Conservation (phyloP, 371 early-diverging fungal genomes). For the Rhizopus arrhizus region DNA sequence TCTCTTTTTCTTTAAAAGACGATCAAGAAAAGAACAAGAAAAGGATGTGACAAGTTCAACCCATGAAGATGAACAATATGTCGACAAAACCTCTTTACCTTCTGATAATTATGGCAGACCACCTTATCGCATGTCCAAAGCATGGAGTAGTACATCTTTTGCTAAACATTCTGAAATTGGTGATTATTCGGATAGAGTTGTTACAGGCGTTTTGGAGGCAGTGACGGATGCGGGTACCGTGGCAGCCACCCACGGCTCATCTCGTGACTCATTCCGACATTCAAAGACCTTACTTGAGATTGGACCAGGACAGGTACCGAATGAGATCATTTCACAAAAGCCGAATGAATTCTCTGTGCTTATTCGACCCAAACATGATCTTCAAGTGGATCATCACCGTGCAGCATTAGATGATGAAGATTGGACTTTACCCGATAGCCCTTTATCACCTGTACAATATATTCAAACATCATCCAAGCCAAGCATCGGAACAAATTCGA, state of each 20-base stretch:
- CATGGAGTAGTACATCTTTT: constrained; percentile 12
- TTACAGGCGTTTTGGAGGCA: constrained; percentile 38
- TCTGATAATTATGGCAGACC: background rate
- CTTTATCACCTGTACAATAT: constrained; percentile 45
- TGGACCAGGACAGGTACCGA: constrained; percentile 35
- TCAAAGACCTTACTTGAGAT: constrained; percentile 30
- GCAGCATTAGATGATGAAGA: constrained; percentile 21
- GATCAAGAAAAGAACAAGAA: constrained; percentile 9
- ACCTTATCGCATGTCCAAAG: constrained; percentile 17
- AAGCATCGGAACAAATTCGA: constrained; percentile 32
- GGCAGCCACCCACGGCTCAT: constrained; percentile 23
- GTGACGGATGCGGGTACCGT: constrained; percentile 12
- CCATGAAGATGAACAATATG: background rate
- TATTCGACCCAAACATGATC: constrained; percentile 12
- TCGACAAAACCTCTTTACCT: background rate
- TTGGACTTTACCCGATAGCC: constrained; percentile 32
- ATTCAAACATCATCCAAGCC: constrained; percentile 37
- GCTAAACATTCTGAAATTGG: constrained; percentile 34
- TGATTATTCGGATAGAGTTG: constrained; percentile 34
- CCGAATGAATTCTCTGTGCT: constrained; percentile 47
- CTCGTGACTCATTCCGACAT: constrained; percentile 28
- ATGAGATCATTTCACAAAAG: constrained; percentile 44
- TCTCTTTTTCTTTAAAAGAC: constrained; percentile 16
- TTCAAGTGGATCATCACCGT: constrained; percentile 25
- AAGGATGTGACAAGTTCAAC: constrained; percentile 10